Base-by-base conservation (phyloP, 345 rosid species). In the Trapa bicornis region DNA sequence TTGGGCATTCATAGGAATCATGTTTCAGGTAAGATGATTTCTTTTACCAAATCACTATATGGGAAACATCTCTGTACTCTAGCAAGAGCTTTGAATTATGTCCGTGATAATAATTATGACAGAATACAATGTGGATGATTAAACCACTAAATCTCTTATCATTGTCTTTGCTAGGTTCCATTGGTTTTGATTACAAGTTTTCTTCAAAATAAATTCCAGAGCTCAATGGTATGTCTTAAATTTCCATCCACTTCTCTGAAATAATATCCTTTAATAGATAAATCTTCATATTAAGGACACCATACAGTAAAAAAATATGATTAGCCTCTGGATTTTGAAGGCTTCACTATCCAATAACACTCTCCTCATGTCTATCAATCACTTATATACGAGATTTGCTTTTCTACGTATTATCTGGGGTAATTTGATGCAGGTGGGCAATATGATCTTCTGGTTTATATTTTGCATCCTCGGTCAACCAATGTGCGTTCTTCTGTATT, bases 381-480 rank as follows among this genome's bases (percentile, higher is more conserved):
- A 7, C 37, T 43, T 39, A 36, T 29, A 10, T 33, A 47, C 29
- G 12, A 65, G 10, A 35, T 14, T 36, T 52, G 37, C 15, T 0
- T 38, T 17, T 36, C 33, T 6, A 42, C 6, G 42, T 37, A 37
- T 8, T 37, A 64, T n/a, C 36, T 2, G 50, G 52, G 5, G 37
- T 41, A 33, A 2, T 64, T 43, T 12, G 13, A 60, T 43, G 15
- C 82, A 94, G 99, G 97, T 86, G 75, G 99, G 99, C 5, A 95
- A 91, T 68, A 89, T 95, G 94, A 75, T 89, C 64, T 95, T 95
- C 85, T 95, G 99, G 99, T 85, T 84, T 77, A 64, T 79, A 43
- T 95, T 95, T 81, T 81, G 97, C 89, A 95, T 95, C 48, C 80
- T 95, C 60, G 99, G 99, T 43, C 99, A 95, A 74, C 99, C 99